Percentiles rank a stretch among this genome's conserved stretches.
These are phyloP conservation scores for Aspergillus chevalieri DNA, from an alignment of 2,329 filamentous ascomycete species.

Conservation along the genomic window DNA sequence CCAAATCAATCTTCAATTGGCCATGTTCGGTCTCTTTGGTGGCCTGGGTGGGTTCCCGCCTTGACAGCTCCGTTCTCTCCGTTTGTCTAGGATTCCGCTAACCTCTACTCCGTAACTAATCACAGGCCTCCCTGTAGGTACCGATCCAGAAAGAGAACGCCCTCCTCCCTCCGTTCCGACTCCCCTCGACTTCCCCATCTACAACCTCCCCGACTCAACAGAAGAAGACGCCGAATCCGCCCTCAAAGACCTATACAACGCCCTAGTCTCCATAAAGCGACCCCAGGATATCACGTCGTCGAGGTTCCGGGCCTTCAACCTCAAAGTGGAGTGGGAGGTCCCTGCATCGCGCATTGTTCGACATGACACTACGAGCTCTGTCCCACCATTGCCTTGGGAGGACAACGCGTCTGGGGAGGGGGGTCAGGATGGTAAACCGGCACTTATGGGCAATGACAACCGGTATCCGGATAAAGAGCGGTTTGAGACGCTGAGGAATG, in stretches of 20 bases:
- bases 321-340: conserved; percentile 33
- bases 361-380: conserved; percentile 24
- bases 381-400: conserved; percentile 36
- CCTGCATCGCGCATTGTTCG: conserved; percentile 31
- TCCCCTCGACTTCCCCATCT: conserved; percentile 48
- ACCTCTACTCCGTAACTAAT: background rate
- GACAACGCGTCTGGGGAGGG: conserved; percentile 4
- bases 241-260: conserved; percentile 35
- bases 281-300: conserved; percentile 36
- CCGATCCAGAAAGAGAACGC: conserved; percentile 38
- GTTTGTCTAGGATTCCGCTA: background rate
- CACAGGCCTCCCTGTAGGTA: conserved; percentile 24
- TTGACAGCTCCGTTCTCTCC: background rate
- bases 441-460: conserved; percentile 44
- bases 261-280: conserved; percentile 39
- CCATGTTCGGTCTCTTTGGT: conserved; percentile 31
- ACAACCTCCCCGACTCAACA: conserved; percentile 33
- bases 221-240: conserved; percentile 29
- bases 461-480: conserved; percentile 43
- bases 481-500: conserved; percentile 44
- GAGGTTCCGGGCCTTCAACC: conserved; percentile 37
- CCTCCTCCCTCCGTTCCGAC: conserved; percentile 45
- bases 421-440: conserved; percentile 20
- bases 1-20: conserved; percentile 1
- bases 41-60: conserved; percentile 22